These are phyloP conservation scores for Metschnikowia chrysomelidarum DNA, from an alignment of 805 yeast genomes.

Conservation along the genomic window DNA sequence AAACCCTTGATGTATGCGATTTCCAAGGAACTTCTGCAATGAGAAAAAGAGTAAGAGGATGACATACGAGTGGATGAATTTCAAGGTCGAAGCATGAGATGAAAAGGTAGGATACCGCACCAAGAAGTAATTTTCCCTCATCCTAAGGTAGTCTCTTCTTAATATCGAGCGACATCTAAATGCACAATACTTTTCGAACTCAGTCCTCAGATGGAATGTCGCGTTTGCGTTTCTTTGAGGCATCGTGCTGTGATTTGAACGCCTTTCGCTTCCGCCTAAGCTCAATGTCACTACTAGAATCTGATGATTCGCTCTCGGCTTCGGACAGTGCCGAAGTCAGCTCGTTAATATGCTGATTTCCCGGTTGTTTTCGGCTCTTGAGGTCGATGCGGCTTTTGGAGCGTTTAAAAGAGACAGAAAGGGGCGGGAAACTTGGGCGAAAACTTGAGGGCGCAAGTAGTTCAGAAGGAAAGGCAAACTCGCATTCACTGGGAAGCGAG, in stretches of 20 bases:
- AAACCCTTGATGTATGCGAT: too few species aligned
- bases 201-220: background rate
- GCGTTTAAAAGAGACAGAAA: slow-evolving; percentile 34
- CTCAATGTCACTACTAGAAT: slow-evolving; percentile 16
- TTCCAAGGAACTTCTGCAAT: too few species aligned
- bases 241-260: slow-evolving; percentile 5
- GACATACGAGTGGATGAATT: too few species aligned
- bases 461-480: slow-evolving; percentile 31
- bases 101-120: too few species aligned
- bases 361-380: slow-evolving; percentile 6
- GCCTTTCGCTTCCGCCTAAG: slow-evolving; percentile 9
- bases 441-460: slow-evolving; percentile 28
- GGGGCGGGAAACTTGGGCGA: slow-evolving; percentile 36
- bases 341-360: slow-evolving; percentile 1
- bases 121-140: too few species aligned
- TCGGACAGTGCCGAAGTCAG: slow-evolving; percentile 19
- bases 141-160: too few species aligned
- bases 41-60: too few species aligned
- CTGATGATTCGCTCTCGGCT: slow-evolving; percentile 18
- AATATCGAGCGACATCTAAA: too few species aligned
- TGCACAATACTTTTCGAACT: too few species aligned
- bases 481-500: slow-evolving; percentile 27
- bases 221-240: slow-evolving; percentile 8
- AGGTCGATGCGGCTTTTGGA: slow-evolving; percentile 9
- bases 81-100: too few species aligned